phyloP scores from a whole-genome alignment of 441 rosid genomes.

The Corymbia calophylla region DNA sequence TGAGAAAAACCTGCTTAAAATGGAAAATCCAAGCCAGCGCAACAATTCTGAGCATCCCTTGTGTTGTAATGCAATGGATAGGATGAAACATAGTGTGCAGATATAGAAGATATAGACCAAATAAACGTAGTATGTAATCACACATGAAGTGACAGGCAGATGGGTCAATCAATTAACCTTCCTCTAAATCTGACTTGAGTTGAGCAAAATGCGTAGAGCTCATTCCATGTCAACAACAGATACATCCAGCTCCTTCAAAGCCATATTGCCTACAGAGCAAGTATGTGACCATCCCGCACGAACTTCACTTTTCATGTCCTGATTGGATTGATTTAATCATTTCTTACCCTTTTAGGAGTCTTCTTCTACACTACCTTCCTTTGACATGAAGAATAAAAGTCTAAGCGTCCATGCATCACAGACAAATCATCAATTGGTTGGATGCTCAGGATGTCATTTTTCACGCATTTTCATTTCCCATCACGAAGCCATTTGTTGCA shows the following conservation, averaged over 20 bases:
- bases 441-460: neutral
- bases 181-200: neutral
- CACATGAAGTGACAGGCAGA: neutral
- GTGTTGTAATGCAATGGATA: neutral
- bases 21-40: neutral
- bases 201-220: neutral
- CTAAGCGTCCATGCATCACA: neutral
- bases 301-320: neutral
- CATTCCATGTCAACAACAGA: neutral
- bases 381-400: neutral
- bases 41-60: neutral
- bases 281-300: neutral
- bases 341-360: neutral
- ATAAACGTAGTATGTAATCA: neutral
- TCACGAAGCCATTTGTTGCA: neutral
- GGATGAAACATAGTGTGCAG: neutral
- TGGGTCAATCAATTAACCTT: neutral
- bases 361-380: neutral
- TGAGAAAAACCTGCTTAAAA: neutral
- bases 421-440: neutral
- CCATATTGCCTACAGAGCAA: neutral
- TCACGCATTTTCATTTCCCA: neutral
- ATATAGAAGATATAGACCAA: neutral
- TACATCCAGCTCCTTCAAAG: neutral
- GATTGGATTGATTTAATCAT: neutral